Evolutionary conservation across 2,329 filamentous ascomycete species (phyloP).

Genomic region (Claviceps citrina): DNA sequence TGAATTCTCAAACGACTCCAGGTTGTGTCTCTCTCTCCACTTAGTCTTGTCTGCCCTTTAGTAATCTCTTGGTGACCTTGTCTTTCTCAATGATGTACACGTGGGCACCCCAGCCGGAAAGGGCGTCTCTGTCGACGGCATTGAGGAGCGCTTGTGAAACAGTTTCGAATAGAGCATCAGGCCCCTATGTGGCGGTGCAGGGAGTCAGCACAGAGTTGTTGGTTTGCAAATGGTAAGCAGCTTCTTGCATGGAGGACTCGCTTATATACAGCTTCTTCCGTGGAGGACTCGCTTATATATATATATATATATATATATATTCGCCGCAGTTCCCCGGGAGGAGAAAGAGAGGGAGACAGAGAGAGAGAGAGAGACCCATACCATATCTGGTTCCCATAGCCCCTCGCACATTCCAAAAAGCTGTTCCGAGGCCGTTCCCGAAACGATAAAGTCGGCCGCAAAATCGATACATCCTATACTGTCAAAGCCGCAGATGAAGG

Average conservation of each 20-base stretch:
- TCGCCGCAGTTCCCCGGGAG: too few relatives aligned
- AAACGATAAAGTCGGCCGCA: conserved; percentile 98
- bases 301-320: too few relatives aligned
- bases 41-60: conserved; percentile 94
- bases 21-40: too few relatives aligned
- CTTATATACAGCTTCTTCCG: too few relatives aligned
- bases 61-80: conserved; percentile 96
- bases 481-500: conserved; percentile 98
- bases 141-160: conserved; percentile 92
- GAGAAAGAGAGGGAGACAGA: background rate
- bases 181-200: conserved; percentile 37
- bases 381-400: conserved; percentile 93
- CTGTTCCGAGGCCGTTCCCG: conserved; percentile 90
- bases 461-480: conserved; percentile 99
- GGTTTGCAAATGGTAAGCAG: too few relatives aligned
- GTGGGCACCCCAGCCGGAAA: conserved; percentile 95
- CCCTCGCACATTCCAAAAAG: conserved; percentile 97
- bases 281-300: too few relatives aligned
- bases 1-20: too few relatives aligned
- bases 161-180: conserved; percentile 95
- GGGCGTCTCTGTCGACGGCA: conserved; percentile 87
- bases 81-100: conserved; percentile 99
- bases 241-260: too few relatives aligned
- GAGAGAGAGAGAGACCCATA: conserved; percentile 28
- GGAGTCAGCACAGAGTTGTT: too few relatives aligned